Percentiles rank a stretch among this genome's conserved stretches.
These are phyloP conservation scores for Aspergillus pseudoterreus DNA, from an alignment of 2,329 filamentous ascomycete genomes.

Conservation along the genomic window DNA sequence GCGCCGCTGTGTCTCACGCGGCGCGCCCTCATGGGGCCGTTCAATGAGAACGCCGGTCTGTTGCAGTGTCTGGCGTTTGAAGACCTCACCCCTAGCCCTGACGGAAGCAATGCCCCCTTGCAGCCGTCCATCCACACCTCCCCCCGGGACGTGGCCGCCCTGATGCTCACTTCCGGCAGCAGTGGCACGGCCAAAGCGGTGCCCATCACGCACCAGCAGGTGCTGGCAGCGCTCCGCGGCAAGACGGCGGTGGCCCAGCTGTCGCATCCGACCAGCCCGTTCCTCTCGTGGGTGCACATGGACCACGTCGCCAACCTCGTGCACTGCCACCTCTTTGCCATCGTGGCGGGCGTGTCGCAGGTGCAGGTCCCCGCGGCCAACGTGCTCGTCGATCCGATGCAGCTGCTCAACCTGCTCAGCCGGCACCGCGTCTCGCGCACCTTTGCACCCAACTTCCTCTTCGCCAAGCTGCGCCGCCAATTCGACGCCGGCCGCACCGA, in stretches of 20 bases:
- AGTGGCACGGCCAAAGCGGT: slow-evolving; percentile 54
- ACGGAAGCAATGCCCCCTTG: not conserved
- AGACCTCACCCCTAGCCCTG: not conserved
- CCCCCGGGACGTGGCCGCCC: slow-evolving; percentile 20
- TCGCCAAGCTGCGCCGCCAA: not conserved
- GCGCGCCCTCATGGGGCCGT: not conserved
- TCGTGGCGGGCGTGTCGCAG: slow-evolving; percentile 25
- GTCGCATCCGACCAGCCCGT: slow-evolving; percentile 7
- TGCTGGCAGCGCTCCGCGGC: slow-evolving; percentile 14
- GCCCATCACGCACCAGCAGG: slow-evolving; percentile 32
- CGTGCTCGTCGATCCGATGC: slow-evolving; percentile 34
- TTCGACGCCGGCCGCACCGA: not conserved
- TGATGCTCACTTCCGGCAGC: slow-evolving; percentile 55
- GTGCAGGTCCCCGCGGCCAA: slow-evolving; percentile 45
- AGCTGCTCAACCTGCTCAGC: slow-evolving; percentile 41
- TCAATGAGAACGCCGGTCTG: not conserved
- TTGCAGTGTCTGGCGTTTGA: not conserved
- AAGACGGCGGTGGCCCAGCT: slow-evolving; percentile 37
- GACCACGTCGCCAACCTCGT: slow-evolving; percentile 52
- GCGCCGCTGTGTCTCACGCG: not conserved
- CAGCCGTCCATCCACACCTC: not conserved
- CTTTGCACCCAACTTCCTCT: slow-evolving; percentile 17
- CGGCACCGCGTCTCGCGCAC: slow-evolving; percentile 24
- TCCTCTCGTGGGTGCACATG: slow-evolving; percentile 50
- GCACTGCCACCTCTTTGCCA: not conserved